Percentiles rank a stretch among this genome's conserved stretches.
These are phyloP conservation scores for Mucor lusitanicus DNA, from an alignment of 371 early-diverging fungal genomes.

Conservation along the genomic window DNA sequence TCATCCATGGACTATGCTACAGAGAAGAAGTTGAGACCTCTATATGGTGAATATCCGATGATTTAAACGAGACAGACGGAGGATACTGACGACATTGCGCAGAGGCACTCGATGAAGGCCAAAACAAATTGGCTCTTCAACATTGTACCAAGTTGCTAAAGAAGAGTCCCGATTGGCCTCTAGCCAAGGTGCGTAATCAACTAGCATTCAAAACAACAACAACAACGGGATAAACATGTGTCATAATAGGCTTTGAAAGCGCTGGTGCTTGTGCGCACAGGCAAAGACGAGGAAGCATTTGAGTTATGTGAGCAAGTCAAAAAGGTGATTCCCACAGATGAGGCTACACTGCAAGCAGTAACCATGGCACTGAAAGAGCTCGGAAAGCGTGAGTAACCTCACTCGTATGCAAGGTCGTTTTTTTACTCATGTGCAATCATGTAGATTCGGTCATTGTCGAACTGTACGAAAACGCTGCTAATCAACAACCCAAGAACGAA, in stretches of 20 bases:
- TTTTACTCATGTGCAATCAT: background rate
- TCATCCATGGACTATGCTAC: slow-evolving; percentile 34
- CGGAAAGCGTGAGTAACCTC: slow-evolving; percentile 50
- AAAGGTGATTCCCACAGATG: slow-evolving; percentile 68
- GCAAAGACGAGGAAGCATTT: slow-evolving; percentile 69
- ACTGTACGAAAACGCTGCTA: slow-evolving; percentile 75
- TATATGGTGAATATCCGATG: slow-evolving; percentile 40
- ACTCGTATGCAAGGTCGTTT: too few species aligned
- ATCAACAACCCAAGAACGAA: slow-evolving; percentile 68
- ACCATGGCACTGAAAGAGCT: slow-evolving; percentile 68
- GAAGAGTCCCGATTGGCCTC: slow-evolving; percentile 67
- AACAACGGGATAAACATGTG: background rate
- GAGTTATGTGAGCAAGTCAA: slow-evolving; percentile 74
- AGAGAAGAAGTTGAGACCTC: slow-evolving; percentile 49
- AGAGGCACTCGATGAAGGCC: slow-evolving; percentile 79
- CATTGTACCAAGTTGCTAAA: slow-evolving; percentile 72
- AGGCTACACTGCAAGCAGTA: slow-evolving; percentile 74
- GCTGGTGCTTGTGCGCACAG: slow-evolving; percentile 69
- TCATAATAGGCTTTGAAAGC: slow-evolving; percentile 81
- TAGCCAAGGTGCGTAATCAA: slow-evolving; percentile 54
- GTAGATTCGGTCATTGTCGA: slow-evolving; percentile 68
- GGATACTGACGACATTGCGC: background rate
- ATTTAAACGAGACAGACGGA: background rate
- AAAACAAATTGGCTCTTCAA: slow-evolving; percentile 69
- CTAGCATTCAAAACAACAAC: background rate